Evolutionary conservation across 306 rosid genomes (phyloP), one percentile per base, ranked within the genome.

Genomic region (Prosopis cineraria): DNA sequence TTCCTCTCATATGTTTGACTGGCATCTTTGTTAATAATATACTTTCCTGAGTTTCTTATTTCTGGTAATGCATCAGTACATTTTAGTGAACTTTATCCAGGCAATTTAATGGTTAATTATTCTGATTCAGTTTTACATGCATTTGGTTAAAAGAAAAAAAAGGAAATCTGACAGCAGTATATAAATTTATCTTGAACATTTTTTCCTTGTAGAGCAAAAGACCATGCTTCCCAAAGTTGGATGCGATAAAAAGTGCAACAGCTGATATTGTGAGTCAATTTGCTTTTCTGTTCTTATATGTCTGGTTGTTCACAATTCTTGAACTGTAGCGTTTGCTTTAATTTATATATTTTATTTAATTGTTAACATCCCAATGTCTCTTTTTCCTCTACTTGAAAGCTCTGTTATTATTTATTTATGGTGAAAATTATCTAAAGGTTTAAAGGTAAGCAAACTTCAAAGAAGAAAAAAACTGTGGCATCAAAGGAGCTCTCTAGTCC

Each of bases 221-320:
- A 48, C 8, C 89, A 1, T 93, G 94, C 89, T 90, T 53, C 86
- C 98, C 99, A 6, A 93, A 89, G 79, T 68, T 96, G 82, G 91
- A 96, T 74, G 96, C 98, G 62, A 91, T 96, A 78, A 93, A 91
- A 80, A 84, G 88, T 83, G 92, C 98, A 48, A 81, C 98, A 1
- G 96, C 94, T 55, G 99, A 96, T 79, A 81, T 91, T 82, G 99
- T 96, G 84, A 96, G 99, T 87, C 80, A 7, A n/a, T 72, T 75
- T 84, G n/a, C 40, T 50, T 62, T 65, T 74, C 19, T 43, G 27
- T 65, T 6, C 60, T 43, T 2, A 31, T 60, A 25, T 27, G 77
- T 70, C 27, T 66, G 52, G 12, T 71, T 79, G 33, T 58, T 30
- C 56, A 47, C 50, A 74, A 13, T 47, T 66, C 67, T 72, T 39